Evolutionary conservation across 257 asterid genomes (phyloP), one percentile per base, ranked within the genome.

Genomic region (Capsicum baccatum): DNA sequence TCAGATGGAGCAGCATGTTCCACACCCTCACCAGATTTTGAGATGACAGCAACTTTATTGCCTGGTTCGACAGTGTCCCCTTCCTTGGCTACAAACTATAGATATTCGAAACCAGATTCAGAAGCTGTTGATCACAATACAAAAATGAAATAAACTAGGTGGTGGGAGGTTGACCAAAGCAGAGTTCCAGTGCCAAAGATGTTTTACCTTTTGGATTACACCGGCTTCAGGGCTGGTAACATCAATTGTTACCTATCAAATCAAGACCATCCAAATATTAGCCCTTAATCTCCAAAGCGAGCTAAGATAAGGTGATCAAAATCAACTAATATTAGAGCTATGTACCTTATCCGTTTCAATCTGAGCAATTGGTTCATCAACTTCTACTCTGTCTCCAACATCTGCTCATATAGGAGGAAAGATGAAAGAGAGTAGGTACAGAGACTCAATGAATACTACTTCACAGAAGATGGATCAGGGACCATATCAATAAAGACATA

Each of bases 181-280:
- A 52, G 81, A 21, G 47, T 3, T 83, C 79, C 70, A 83, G 83
- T 60, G 48, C 39, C 71, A 64, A 44, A 12, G 48, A 87, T 67
- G 69, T 19, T 60, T 42, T 85, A 97, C 99, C 99, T 97, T 85
- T 86, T 94, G 93, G 88, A 97, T 93, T 54, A 97, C 95, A 82
- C 99, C 99, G 21, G 99, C 95, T 93, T 94, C 98, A 85, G 99
- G 99, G 89, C 99, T 95, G 85, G 92, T 88, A 85, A 97, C 99
- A 91, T 97, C 99, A 83, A 97, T 97, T 26, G 99, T 95, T 83
- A 97, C 99, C 98, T 97, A 90, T 74, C 64, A 73, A 76, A 87
- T 81, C 85, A 85, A 48, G 6, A 37, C 26, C 87, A 86, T 14
- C 66, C 84, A 81, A 87, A 35, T 55, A 47, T 44, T 71, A 62